These are phyloP conservation scores for Pythium utonaiense DNA, from an alignment of 352 stramenopile genomes.

Conservation along the genomic window DNA sequence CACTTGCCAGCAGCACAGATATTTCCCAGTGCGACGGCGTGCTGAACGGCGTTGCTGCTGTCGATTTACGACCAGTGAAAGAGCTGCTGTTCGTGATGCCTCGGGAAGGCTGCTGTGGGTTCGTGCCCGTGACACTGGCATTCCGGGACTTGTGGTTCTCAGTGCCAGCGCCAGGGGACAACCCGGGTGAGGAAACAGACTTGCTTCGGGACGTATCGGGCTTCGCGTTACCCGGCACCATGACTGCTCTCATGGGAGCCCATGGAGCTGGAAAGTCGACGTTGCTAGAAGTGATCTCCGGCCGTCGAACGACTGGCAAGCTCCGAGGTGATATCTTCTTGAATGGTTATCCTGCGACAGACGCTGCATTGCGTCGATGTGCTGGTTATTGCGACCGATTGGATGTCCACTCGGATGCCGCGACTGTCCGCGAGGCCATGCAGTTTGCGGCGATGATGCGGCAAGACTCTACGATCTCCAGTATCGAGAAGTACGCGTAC, in stretches of 20 bases:
- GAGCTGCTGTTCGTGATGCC: constrained; percentile 19
- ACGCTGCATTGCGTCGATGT: constrained; percentile 23
- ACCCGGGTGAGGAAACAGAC: constrained; percentile 34
- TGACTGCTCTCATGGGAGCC: constrained; percentile 47
- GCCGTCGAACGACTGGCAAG: constrained; percentile 73
- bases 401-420: constrained; percentile 54
- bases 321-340: constrained; percentile 48
- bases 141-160: constrained; percentile 38
- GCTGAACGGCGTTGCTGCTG: neutral
- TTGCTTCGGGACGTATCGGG: constrained; percentile 47
- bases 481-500: constrained; percentile 23
- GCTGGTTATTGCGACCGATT: constrained; percentile 20
- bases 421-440: constrained; percentile 85
- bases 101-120: constrained; percentile 17
- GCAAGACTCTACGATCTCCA: constrained; percentile 22
- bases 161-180: constrained; percentile 18
- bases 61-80: neutral
- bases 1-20: neutral
- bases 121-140: constrained; percentile 28
- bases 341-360: constrained; percentile 28
- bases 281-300: constrained; percentile 88
- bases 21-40: neutral
- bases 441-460: constrained; percentile 76
- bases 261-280: constrained; percentile 84
- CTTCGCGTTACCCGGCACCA: constrained; percentile 30